Base-by-base conservation (phyloP, 345 rosid genomes). In the Gossypioides kirkii region DNA sequence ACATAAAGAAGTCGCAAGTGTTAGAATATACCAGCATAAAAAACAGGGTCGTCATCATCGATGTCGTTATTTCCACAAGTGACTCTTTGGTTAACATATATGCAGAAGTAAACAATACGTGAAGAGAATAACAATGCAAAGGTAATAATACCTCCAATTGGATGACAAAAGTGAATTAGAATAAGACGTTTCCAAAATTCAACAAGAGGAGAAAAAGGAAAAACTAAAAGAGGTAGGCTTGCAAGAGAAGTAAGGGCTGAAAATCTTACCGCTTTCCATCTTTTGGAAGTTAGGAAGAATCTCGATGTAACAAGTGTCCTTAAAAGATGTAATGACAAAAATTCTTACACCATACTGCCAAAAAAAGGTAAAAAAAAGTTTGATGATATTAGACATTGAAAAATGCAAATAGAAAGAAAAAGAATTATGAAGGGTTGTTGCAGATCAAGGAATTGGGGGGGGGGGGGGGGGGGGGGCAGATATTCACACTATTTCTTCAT, bases 221-320 rank as follows among this genome's bases (percentile, higher is more conserved):
- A 22, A 76, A 28, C 18, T 23, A 45, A 41, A 38, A 41, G 2
- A n/a, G 18, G 28, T 3, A 22, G 20, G 17, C 8, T 53, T 14
- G 38, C 36, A 62, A 26, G 45, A 71, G 52, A 69, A 72, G 50
- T 28, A 54, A 80, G 9, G 47, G 9, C 18, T 25, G 64, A 16
- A 68, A 49, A 32, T 8, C 2, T 83, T 79, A 94, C 98, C 97
- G 85, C 86, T 81, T 80, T 86, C 88, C 22, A 83, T 64, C 77
- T 92, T 88, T 79, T 84, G 77, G 73, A 73, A 80, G 49, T 77
- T 82, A 20, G 98, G 98, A 78, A 89, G 85, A 77, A 94, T 94
- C 87, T 94, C 97, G 2, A 94, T 94, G 87, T 82, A 85, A 79
- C 87, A 88, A 46, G 97, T 94, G 80, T 94, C 89, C 85, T 92